A percentile compares a stretch with the other conserved stretches of the same genome.
These are phyloP conservation scores for Cryomyces minteri DNA, from an alignment of 495 filamentous ascomycete species.

Conservation along the genomic window DNA sequence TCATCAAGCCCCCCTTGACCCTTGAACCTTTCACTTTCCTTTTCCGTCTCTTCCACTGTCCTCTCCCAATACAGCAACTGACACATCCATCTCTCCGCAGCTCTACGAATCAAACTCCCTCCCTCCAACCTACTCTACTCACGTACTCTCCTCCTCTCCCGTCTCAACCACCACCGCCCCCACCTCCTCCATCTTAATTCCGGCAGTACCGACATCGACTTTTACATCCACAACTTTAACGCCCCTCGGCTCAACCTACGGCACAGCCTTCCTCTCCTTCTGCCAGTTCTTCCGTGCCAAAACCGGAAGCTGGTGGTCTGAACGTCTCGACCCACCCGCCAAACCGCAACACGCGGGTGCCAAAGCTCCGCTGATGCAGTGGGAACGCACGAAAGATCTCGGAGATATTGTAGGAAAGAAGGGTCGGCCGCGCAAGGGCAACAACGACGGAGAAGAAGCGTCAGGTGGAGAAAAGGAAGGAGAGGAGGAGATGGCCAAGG, in stretches of 20 bases:
- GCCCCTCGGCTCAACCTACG: constrained; percentile 8
- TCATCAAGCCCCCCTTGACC: background rate
- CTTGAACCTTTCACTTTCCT: background rate
- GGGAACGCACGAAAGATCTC: no score
- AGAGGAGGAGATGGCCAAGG: no score
- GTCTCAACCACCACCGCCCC: no score
- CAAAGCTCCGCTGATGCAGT: no score
- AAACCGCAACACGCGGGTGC: no score
- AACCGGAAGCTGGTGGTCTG: constrained; percentile 16
- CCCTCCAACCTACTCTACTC: constrained; percentile 26
- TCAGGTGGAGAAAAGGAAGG: no score
- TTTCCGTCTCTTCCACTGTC: background rate
- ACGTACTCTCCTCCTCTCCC: constrained; percentile 10
- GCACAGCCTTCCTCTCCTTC: constrained; percentile 13
- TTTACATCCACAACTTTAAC: constrained; percentile 5
- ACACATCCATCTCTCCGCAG: constrained; percentile 16
- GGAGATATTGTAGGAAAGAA: no score
- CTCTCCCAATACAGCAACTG: background rate
- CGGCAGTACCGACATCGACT: background rate
- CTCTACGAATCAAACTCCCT: constrained; percentile 30
- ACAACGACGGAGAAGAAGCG: no score
- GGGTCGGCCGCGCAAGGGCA: no score
- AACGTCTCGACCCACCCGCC: constrained; percentile 4
- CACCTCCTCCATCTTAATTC: no score
- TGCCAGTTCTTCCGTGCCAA: constrained; percentile 12